Base-by-base conservation (phyloP, 2,329 filamentous ascomycete genomes). In the Monilinia vaccinii-corymbosi region DNA sequence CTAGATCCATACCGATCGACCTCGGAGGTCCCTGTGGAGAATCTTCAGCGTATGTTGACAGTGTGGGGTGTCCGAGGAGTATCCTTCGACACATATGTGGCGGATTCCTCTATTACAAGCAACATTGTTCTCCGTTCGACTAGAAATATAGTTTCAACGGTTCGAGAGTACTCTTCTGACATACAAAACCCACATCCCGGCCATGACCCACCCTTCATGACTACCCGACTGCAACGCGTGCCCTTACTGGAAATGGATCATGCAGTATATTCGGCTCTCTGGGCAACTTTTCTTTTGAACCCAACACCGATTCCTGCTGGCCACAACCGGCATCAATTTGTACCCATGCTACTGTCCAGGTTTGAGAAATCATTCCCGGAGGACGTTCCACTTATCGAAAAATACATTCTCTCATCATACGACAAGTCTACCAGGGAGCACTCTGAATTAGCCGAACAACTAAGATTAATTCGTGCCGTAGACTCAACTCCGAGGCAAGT, bases 1-100 rank as follows among this genome's bases (percentile, higher is more conserved):
- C 78, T 97, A 65, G 90, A 96, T 69, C 91, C 92, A 0, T 96
- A 89, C 72, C 81, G 83, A 32, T 84, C 81, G 3, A 80, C 84
- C 38, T 74, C 81, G 16, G 91, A 96, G 72, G 81, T 92, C 0
- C 76, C 80, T 0, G 72, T 82, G 14, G 74, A 77, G 1, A 76
- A 81, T 53, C 76, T 97, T 42, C 78, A 81, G 61, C 74, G 74
- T 31, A 78, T 84, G 63, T 75, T 93, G n/a, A 76, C 78, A 73
- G 76, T 50, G 48, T 73, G 62, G 66, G 72, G 68, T 31, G 61
- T 74, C 77, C 60, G 76, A 74, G 59, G 78, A 75, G 72, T 69
- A 76, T 68, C 70, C 73, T 61, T 71, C 74, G 62, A 70, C 67
- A 62, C 77, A 75, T 87, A 87, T 65, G 77, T 96, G 23, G 77